These are phyloP conservation scores for Pyricularia sp. DNA, from an alignment of 2,329 filamentous ascomycete genomes.

Conservation along the genomic window DNA sequence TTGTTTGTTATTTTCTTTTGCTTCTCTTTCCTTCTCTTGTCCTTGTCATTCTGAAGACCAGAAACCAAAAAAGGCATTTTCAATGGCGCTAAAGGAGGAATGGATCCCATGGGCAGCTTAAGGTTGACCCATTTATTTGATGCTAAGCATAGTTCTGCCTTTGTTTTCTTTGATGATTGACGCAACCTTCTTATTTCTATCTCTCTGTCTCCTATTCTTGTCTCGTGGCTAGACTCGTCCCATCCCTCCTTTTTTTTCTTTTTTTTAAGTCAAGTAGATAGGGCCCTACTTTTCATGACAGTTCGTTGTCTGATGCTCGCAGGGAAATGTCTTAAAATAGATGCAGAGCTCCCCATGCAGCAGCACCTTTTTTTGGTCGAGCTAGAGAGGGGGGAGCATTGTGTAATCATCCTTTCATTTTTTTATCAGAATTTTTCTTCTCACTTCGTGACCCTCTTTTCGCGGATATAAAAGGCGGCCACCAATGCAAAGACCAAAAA, in stretches of 20 bases:
- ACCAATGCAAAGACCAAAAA: constrained; percentile 29
- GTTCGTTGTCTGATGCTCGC: background rate
- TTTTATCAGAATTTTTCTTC: background rate
- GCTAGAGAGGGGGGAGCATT: background rate
- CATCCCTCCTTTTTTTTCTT: too few relatives aligned
- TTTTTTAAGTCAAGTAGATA: background rate
- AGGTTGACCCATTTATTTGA: background rate
- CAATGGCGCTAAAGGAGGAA: background rate
- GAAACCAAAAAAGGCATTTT: background rate
- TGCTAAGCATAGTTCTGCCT: background rate
- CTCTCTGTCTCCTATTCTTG: background rate
- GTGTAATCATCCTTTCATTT: background rate
- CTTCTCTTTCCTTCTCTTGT: background rate
- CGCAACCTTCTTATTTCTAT: background rate
- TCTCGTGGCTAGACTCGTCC: background rate
- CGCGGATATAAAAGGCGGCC: constrained; percentile 41
- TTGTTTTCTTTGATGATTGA: background rate
- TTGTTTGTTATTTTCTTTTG: background rate
- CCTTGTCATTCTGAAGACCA: background rate
- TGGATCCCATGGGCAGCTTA: background rate
- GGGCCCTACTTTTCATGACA: background rate
- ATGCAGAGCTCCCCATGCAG: background rate
- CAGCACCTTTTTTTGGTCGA: background rate
- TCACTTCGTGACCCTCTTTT: constrained; percentile 40
- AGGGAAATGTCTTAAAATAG: background rate